A percentile compares a stretch with the other conserved stretches of the same genome.
Evolutionary conservation across 2,329 filamentous ascomycete genomes (phyloP).

Genomic region (Malbranchea cinnamomea): DNA sequence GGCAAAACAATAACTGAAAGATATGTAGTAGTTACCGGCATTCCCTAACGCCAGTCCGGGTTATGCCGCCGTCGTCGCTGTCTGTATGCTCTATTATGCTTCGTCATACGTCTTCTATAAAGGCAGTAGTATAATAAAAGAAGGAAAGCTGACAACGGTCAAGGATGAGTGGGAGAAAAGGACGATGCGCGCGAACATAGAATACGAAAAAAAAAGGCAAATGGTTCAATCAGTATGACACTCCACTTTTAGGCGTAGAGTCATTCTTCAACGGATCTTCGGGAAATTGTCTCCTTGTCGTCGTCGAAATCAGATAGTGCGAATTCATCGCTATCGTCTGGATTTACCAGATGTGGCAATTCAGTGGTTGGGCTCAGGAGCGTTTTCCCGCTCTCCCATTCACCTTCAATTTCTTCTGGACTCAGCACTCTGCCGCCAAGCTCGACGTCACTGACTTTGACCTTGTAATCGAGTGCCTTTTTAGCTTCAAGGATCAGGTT

Average conservation of each 20-base stretch:
- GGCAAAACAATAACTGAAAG: too few relatives aligned
- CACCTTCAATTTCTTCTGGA: slow-evolving; percentile 44
- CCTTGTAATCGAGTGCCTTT: slow-evolving; percentile 71
- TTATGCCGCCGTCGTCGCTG: too few relatives aligned
- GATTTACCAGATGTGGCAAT: slow-evolving; percentile 1
- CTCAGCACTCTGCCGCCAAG: slow-evolving; percentile 67
- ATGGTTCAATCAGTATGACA: too few relatives aligned
- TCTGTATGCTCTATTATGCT: too few relatives aligned
- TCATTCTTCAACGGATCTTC: too few relatives aligned
- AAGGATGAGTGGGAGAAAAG: not conserved
- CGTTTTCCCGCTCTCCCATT: slow-evolving; percentile 18
- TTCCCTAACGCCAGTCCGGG: too few relatives aligned
- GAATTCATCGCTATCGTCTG: slow-evolving; percentile 2
- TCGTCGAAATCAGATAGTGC: too few relatives aligned
- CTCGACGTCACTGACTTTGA: slow-evolving; percentile 63
- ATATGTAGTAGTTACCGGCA: too few relatives aligned
- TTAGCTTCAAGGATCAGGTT: slow-evolving; percentile 77
- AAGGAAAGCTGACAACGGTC: not conserved
- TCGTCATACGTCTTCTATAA: too few relatives aligned
- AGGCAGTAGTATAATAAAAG: not conserved
- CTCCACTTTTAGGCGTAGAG: too few relatives aligned
- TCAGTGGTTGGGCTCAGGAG: slow-evolving; percentile 18
- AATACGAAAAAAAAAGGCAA: slow-evolving; percentile 1
- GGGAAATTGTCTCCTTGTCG: too few relatives aligned
- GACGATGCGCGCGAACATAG: not conserved